Evolutionary conservation across 805 yeast genomes (phyloP), one percentile per base, ranked within the genome.

Genomic region (Candida maris): DNA sequence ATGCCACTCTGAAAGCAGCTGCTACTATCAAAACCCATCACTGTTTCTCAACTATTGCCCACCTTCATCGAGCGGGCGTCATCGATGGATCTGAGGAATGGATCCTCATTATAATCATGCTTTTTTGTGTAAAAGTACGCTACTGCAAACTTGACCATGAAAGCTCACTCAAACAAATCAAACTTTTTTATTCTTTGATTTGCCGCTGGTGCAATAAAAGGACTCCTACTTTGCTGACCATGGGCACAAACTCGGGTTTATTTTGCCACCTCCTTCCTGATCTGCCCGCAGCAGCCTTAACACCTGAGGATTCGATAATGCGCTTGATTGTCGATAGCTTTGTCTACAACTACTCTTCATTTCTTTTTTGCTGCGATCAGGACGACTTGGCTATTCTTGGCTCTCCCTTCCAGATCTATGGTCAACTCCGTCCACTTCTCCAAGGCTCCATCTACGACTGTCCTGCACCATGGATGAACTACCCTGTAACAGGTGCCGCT

Each of bases 271-370:
- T n/a, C n/a, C n/a, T n/a, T n/a, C n/a, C n/a, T n/a, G n/a, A n/a
- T 22, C 24, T 22, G 12, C 24, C 24, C 12, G 9, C 24, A 22
- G 24, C 24, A 9, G 12, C 10, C 24, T 12, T 22, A 9, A 9
- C 24, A 22, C 24, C 24, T 9, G 10, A 22, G 24, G 24, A 22
- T 9, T 9, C 10, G 10, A 22, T 22, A 9, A 22, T 22, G 10
- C 9, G 24, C 9, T 12, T 61, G 51, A 54, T 64, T 28, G 41
- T 63, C 22, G 73, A 68, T 32, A 66, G 70, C 30, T 67, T 66
- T 39, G 42, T 65, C 2, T 68, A 62, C 52, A 67, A 68, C 43
- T 68, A 60, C 42, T 52, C 65, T 5, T 57, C 59, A 2, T 45
- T 55, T 2, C 37, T 67, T 7, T 47, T 65, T 10, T 46, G 54